phyloP scores from a whole-genome alignment of 2,329 filamentous ascomycete species.

The Diaporthe vaccinii region DNA sequence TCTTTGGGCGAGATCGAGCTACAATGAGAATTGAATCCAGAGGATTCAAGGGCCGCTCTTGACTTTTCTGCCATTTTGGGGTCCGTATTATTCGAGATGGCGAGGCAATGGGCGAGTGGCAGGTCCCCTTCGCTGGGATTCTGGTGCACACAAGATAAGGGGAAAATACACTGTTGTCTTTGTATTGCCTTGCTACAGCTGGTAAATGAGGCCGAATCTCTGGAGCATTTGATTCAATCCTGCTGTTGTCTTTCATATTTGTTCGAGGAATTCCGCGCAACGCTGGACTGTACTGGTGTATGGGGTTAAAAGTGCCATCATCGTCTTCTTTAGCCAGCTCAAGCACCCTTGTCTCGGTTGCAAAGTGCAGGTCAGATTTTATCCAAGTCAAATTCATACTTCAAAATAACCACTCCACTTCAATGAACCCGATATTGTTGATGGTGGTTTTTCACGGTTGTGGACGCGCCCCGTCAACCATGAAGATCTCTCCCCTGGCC shows the following conservation, averaged over 20 bases:
- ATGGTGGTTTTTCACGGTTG: background rate
- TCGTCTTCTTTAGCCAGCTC: no score
- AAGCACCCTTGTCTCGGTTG: background rate
- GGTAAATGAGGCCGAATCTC: background rate
- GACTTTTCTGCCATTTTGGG: background rate
- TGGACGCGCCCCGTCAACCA: background rate
- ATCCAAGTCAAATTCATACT: background rate
- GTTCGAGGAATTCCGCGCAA: background rate
- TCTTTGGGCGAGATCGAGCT: no score
- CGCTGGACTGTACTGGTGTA: background rate
- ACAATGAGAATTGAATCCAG: background rate
- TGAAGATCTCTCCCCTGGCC: slow-evolving; percentile 13
- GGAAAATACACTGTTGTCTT: background rate
- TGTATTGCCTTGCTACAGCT: no score
- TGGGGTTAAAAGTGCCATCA: background rate
- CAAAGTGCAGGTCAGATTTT: background rate
- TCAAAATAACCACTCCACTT: background rate
- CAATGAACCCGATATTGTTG: background rate
- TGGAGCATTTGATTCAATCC: background rate
- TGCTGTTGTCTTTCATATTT: background rate
- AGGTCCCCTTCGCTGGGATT: background rate
- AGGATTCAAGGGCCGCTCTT: background rate
- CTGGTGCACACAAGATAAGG: background rate
- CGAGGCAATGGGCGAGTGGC: background rate
- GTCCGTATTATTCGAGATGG: background rate